A percentile compares a stretch with the other conserved stretches of the same genome.
Conservation (phyloP, 352 stramenopile genomes). For the Thalassiosira oceanica region DNA sequence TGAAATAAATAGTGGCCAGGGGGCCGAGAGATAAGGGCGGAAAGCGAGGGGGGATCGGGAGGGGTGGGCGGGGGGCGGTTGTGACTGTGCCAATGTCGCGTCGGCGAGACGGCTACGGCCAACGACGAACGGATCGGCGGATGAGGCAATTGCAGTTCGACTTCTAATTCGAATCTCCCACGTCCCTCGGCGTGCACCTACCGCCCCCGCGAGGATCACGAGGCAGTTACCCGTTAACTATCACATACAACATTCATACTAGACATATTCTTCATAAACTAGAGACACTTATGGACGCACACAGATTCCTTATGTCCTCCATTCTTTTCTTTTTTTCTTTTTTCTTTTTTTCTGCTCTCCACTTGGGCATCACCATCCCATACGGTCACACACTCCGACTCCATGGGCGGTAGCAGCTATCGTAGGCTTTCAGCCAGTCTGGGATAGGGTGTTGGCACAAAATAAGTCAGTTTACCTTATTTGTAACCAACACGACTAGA, state of each 20-base stretch:
- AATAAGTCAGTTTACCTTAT: neutral
- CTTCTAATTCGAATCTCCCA: slow-evolving; percentile 5
- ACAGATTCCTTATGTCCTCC: neutral
- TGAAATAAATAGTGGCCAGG: too few relatives aligned
- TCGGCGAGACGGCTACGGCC: too few relatives aligned
- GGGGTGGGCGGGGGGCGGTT: too few relatives aligned
- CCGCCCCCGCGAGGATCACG: neutral
- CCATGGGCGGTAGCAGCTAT: neutral
- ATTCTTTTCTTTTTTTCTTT: neutral
- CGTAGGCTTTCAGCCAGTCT: neutral
- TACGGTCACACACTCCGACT: neutral
- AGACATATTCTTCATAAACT: neutral
- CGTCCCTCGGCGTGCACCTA: neutral
- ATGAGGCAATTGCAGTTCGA: slow-evolving; percentile 3
- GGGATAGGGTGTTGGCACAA: neutral
- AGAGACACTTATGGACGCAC: neutral
- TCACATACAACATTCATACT: neutral
- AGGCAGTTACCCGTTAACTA: neutral
- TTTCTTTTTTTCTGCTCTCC: neutral
- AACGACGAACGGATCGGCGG: too few relatives aligned
- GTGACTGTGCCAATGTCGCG: too few relatives aligned
- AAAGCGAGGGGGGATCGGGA: too few relatives aligned
- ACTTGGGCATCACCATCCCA: neutral
- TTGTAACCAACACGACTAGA: slow-evolving; percentile 11
- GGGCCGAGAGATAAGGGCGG: too few relatives aligned